These are phyloP conservation scores for Leucogyrophana mollusca DNA, from an alignment of 768 basidiomycete species.

Conservation along the genomic window DNA sequence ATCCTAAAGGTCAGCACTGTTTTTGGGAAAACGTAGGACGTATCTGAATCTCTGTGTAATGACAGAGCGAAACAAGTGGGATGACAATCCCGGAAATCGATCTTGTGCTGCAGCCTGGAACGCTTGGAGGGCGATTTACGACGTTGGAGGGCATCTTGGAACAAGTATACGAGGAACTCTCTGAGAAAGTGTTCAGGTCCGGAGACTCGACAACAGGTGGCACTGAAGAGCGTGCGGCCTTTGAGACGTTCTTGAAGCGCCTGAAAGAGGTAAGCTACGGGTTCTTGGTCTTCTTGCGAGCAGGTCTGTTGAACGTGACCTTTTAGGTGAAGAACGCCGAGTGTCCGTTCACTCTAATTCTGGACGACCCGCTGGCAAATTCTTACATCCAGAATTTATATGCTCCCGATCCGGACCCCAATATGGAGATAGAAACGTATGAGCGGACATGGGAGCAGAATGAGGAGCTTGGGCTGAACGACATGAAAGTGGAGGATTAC, in stretches of 20 bases:
- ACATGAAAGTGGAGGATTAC: conserved; percentile 69
- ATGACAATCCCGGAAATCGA: conserved; percentile 93
- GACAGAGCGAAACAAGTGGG: conserved; percentile 91
- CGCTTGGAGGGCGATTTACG: conserved; percentile 95
- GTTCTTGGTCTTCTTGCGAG: not conserved
- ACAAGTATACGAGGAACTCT: conserved; percentile 94
- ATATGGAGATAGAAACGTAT: conserved; percentile 82
- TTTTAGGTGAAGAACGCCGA: conserved; percentile 75
- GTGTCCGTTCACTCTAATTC: conserved; percentile 83
- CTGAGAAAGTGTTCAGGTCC: conserved; percentile 76
- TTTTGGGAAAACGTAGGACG: not conserved
- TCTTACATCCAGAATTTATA: conserved; percentile 97
- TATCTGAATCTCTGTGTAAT: not conserved
- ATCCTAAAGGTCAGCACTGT: conserved; percentile 74
- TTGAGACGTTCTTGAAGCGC: conserved; percentile 71
- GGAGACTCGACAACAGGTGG: conserved; percentile 57
- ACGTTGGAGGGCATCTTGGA: conserved; percentile 94
- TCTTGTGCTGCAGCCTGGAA: conserved; percentile 86
- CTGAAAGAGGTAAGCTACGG: conserved; percentile 63
- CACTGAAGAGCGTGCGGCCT: conserved; percentile 51
- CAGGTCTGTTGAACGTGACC: conserved; percentile 1
- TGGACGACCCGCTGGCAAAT: conserved; percentile 95
- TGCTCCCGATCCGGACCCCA: conserved; percentile 95
- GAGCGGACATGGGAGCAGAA: conserved; percentile 89
- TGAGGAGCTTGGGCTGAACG: conserved; percentile 90